Base-by-base conservation (phyloP, 768 basidiomycete genomes). In the Strobilomyces dryophilus region DNA sequence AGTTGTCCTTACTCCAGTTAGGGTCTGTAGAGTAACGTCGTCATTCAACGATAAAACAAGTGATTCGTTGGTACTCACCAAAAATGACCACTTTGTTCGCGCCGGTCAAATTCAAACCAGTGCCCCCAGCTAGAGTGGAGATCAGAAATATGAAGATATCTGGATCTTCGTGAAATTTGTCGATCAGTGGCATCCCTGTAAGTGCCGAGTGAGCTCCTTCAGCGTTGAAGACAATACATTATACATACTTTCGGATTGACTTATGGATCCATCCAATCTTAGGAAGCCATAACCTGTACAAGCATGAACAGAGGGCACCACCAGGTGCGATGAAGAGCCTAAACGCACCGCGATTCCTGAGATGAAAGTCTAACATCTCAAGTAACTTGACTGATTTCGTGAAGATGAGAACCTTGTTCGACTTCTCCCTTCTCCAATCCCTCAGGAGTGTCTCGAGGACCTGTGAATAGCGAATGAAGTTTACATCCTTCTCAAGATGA, bases 1-100 rank as follows among this genome's bases (percentile, higher is more conserved):
- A 40, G 7, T 10, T 10, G 73, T 83, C 74, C 89, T 66, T 68
- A 92, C 92, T 98, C 95, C 95, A 98, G 58, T 92, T 92, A 4
- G 95, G 93, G 72, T 95, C 92, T 89, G 59, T 43, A 37, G 20
- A 41, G 27, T 21, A 18, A 37, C 24, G 44, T 39, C 46, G 8
- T 20, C 32, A 18, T 54, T 54, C 49, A 31, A 43, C 17, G 45
- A 2, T 1, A 44, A 45, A 27, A 48, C 39, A 52, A 24, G 45
- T 12, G 32, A 48, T 57, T 20, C 24, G 35, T 36, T 45, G 4
- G 36, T 43, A 52, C 81, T 60, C 56, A 85, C 87, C 89, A 66
- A 95, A 92, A 39, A 94, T 89, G 26, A 94, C 89, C 20, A 97
- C 95, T 70, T 90, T 94, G 65, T 98, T 98, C 4, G 95, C 94